These are phyloP conservation scores for Lactarius quietus DNA, from an alignment of 768 basidiomycete genomes.

Conservation along the genomic window DNA sequence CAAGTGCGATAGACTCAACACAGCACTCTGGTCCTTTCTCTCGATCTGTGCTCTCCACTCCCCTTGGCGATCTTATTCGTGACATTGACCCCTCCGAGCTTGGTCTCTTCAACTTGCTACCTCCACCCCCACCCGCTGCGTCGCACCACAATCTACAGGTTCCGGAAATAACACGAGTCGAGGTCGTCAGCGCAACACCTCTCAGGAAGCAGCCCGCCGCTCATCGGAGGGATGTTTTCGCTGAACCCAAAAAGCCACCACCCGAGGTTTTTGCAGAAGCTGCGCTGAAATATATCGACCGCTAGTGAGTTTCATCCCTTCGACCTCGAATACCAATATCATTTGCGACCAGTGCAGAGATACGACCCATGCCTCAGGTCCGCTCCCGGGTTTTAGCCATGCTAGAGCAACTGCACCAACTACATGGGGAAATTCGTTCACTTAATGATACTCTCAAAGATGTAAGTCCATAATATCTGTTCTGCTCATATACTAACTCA, in stretches of 20 bases:
- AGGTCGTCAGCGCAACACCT: constrained; percentile 70
- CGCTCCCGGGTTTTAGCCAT: constrained; percentile 39
- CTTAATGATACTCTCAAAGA: constrained; percentile 39
- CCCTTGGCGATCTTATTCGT: constrained; percentile 73
- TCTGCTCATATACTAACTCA: constrained; percentile 21
- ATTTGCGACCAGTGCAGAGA: constrained; percentile 29
- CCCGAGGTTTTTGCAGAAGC: constrained; percentile 76
- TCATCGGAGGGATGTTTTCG: constrained; percentile 32
- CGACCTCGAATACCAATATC: constrained; percentile 2
- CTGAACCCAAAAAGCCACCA: constrained; percentile 46
- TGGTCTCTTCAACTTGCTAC: constrained; percentile 65
- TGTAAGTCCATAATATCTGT: constrained; percentile 32
- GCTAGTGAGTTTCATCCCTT: constrained; percentile 55
- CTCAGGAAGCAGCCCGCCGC: constrained; percentile 47
- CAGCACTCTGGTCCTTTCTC: constrained; percentile 49
- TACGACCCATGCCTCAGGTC: constrained; percentile 50
- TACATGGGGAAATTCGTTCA: constrained; percentile 37
- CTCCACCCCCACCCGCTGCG: constrained; percentile 28
- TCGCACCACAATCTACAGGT: constrained; percentile 33
- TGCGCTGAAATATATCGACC: constrained; percentile 70
- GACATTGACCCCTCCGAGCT: constrained; percentile 76
- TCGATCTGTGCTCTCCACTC: constrained; percentile 55
- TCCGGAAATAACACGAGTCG: constrained; percentile 55
- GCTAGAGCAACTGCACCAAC: constrained; percentile 38
- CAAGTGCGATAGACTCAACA: constrained; percentile 32